Evolutionary conservation across 2,329 filamentous ascomycete species (phyloP).

Genomic region (Talaromyces sp.): DNA sequence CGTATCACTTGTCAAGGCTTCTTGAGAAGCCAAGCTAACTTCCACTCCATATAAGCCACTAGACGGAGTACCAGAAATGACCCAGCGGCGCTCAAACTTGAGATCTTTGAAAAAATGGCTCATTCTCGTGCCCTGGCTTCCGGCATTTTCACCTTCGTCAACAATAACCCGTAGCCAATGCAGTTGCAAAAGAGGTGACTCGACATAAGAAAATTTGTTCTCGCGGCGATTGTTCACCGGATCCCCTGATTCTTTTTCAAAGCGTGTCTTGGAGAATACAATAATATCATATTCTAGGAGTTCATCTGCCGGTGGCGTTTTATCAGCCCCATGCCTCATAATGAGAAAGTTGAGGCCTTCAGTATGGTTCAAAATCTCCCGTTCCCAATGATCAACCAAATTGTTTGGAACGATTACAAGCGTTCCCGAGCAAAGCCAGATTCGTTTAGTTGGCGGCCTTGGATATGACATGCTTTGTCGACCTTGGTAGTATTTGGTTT

Average conservation of each 20-base stretch:
- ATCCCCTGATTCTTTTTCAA: constrained; percentile 67
- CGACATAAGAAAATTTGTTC: constrained; percentile 45
- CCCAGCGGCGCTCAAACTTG: constrained; percentile 73
- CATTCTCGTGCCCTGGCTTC: constrained; percentile 65
- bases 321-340: constrained; percentile 55
- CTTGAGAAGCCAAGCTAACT: constrained; percentile 54
- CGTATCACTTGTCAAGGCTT: constrained; percentile 39
- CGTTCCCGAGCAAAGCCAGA: constrained; percentile 70
- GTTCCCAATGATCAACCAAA: constrained; percentile 79
- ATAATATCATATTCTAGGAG: constrained; percentile 74
- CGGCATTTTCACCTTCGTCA: constrained; percentile 87
- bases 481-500: constrained; percentile 41
- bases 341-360: constrained; percentile 66
- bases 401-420: constrained; percentile 83
- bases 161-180: constrained; percentile 89
- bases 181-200: constrained; percentile 68
- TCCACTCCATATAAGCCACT: constrained; percentile 79
- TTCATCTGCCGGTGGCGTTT: constrained; percentile 60
- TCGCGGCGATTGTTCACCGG: constrained; percentile 54
- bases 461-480: constrained; percentile 46
- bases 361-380: constrained; percentile 80
- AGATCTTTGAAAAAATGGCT: constrained; percentile 58
- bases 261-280: constrained; percentile 72
- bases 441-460: constrained; percentile 43
- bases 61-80: constrained; percentile 88